phyloP scores from a whole-genome alignment of 192 early-diverging fungal genomes.

The Backusella mclennaniae region DNA sequence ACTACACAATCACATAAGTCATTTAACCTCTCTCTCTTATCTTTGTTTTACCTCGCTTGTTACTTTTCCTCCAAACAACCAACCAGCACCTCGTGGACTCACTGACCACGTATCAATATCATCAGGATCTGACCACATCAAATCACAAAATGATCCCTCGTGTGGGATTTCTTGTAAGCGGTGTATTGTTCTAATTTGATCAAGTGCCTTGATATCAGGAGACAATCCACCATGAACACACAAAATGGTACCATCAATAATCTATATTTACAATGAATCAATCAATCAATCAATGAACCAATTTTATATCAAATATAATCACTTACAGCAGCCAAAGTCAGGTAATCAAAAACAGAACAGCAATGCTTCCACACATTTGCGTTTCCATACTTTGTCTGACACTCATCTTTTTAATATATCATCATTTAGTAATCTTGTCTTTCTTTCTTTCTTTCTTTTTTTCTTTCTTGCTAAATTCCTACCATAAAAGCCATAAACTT shows the following conservation, averaged over 20 bases:
- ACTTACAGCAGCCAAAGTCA: constrained; percentile 87
- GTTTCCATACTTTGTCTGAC: constrained; percentile 92
- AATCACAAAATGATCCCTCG: constrained; percentile 92
- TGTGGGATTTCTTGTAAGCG: constrained; percentile 94
- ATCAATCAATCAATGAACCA: background rate
- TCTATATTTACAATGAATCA: constrained; percentile 43
- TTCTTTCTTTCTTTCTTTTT: too few species aligned
- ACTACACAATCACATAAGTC: constrained; percentile 44
- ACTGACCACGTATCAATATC: constrained; percentile 92
- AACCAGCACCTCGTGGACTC: constrained; percentile 91
- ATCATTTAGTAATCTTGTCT: too few species aligned
- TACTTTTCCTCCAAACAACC: constrained; percentile 93
- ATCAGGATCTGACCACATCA: constrained; percentile 97
- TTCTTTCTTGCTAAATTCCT: background rate
- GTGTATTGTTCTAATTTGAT: constrained; percentile 94
- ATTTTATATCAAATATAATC: background rate
- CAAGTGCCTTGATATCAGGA: constrained; percentile 88
- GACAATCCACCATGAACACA: constrained; percentile 95
- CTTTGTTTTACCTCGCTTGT: constrained; percentile 73
- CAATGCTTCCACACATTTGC: constrained; percentile 96
- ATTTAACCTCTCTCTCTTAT: background rate
- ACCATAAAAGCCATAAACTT: constrained; percentile 96
- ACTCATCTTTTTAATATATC: constrained; percentile 66
- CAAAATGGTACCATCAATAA: constrained; percentile 89
- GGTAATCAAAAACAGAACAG: constrained; percentile 90